Conservation (phyloP, 345 rosid species). For the Populus deltoides region DNA sequence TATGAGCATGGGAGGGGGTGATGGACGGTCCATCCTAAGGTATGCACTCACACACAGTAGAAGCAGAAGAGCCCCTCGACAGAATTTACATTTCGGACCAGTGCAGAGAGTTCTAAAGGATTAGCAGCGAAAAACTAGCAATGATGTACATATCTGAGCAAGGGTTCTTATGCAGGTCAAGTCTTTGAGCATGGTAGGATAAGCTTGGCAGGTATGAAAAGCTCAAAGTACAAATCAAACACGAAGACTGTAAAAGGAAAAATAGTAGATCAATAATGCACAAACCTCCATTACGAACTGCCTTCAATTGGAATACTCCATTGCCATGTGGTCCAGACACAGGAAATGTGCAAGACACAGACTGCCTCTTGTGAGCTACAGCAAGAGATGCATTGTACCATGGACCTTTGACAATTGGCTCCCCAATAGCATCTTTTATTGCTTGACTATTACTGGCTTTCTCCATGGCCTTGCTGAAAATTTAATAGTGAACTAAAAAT, state of each 20-base stretch:
- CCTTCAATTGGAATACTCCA: conserved; percentile 82
- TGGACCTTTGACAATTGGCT: conserved; percentile 86
- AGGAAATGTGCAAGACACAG: conserved; percentile 94
- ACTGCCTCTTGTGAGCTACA: conserved; percentile 78
- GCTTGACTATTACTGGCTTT: conserved; percentile 66
- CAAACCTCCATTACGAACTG: conserved; percentile 73
- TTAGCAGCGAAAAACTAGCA: neutral
- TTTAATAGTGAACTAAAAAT: neutral
- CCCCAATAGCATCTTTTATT: conserved; percentile 77
- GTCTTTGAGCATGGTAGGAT: neutral
- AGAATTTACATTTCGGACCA: neutral
- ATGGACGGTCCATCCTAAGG: too few relatives aligned
- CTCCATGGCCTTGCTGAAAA: conserved; percentile 83
- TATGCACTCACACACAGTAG: neutral
- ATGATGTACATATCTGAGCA: neutral
- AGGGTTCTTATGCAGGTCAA: neutral
- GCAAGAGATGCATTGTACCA: conserved; percentile 98
- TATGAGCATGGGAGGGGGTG: too few relatives aligned
- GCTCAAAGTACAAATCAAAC: neutral
- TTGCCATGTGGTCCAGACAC: conserved; percentile 70
- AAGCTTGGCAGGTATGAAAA: neutral
- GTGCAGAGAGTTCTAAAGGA: neutral
- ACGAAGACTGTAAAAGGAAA: neutral
- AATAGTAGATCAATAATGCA: neutral
- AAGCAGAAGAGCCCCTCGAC: too few relatives aligned